Evolutionary conservation across 2,329 filamentous ascomycete species (phyloP).

Genomic region (Pseudogymnoascus sp.): DNA sequence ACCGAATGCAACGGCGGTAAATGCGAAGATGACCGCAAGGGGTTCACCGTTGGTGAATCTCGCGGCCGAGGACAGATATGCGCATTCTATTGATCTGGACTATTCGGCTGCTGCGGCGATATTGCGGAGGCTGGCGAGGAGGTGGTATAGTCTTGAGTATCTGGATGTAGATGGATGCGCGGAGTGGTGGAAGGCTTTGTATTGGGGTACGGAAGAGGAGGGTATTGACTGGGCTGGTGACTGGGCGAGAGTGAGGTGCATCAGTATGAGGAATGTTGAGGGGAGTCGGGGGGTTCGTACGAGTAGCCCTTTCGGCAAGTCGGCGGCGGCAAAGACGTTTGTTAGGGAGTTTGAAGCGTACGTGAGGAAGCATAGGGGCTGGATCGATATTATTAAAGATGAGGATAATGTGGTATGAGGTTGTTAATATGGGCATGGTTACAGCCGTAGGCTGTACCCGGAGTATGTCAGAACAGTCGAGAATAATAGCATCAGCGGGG

Average conservation of each 20-base stretch:
- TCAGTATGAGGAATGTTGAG: background rate
- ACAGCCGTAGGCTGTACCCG: background rate
- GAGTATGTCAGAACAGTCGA: no score
- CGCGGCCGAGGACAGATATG: conserved; percentile 51
- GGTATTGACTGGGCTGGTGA: conserved; percentile 1
- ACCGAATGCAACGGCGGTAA: conserved; percentile 42
- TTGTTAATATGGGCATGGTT: background rate
- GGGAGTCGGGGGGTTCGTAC: background rate
- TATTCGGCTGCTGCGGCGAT: conserved; percentile 54
- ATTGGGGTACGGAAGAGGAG: background rate
- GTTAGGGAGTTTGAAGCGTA: background rate
- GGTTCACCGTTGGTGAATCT: conserved; percentile 43
- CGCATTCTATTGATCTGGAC: conserved; percentile 51
- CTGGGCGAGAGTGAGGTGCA: background rate
- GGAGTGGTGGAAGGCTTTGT: conserved; percentile 40
- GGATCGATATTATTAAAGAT: conserved; percentile 1
- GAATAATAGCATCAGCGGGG: background rate
- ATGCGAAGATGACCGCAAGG: conserved; percentile 40
- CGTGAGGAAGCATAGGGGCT: conserved; percentile 4
- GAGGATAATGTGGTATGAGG: background rate
- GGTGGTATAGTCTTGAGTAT: conserved; percentile 53
- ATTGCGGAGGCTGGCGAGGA: conserved; percentile 47
- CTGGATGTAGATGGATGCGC: conserved; percentile 56
- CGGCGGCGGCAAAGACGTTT: background rate
- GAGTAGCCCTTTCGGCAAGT: background rate